Conservation (phyloP, 305 asterid genomes). For the Caryopteris hybrid region DNA sequence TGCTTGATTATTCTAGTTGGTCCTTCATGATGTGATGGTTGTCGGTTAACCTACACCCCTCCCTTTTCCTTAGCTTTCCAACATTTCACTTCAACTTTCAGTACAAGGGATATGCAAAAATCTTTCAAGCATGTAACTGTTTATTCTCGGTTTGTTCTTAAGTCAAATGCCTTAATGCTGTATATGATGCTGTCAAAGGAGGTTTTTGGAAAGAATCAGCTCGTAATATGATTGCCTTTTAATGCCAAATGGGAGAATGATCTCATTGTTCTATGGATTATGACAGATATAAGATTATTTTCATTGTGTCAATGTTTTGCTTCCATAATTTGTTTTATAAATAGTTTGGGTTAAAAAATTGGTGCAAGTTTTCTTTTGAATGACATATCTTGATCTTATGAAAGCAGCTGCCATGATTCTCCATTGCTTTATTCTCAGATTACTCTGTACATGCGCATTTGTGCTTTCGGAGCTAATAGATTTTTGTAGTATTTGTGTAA, state of each 20-base stretch:
- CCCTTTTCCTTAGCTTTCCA: background rate
- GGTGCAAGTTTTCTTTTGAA: background rate
- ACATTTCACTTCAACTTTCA: background rate
- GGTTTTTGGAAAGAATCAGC: background rate
- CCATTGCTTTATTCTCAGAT: background rate
- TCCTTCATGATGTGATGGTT: background rate
- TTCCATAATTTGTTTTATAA: background rate
- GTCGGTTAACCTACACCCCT: background rate
- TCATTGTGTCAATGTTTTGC: background rate
- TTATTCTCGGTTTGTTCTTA: background rate
- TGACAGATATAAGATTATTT: background rate
- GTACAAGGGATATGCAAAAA: background rate
- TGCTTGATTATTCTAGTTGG: constrained; percentile 7
- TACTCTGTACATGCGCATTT: background rate
- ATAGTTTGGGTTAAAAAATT: background rate
- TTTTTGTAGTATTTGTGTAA: background rate
- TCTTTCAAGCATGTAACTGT: background rate
- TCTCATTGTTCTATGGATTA: background rate
- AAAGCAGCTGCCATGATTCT: background rate
- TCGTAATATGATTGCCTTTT: background rate
- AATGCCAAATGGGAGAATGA: background rate
- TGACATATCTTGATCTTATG: background rate
- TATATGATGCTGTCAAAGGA: background rate
- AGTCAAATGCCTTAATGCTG: background rate
- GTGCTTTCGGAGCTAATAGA: background rate